Base-by-base conservation (phyloP, 176 grass and related monocot genomes). In the Oryza officinalis region DNA sequence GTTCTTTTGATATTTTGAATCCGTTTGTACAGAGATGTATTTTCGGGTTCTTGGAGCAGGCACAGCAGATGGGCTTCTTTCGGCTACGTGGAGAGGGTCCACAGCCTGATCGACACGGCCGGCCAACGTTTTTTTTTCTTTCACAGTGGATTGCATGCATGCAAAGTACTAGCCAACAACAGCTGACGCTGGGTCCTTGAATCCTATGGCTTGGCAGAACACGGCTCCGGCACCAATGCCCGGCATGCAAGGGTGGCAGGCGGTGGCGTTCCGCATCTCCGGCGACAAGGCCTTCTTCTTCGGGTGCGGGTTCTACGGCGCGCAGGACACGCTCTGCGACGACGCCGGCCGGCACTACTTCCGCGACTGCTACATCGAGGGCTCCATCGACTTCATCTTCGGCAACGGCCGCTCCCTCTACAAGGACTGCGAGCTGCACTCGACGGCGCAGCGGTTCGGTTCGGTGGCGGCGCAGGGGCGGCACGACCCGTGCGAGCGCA, bases 321-420 rank as follows among this genome's bases (percentile, higher is more conserved):
- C 96, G 27, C 96, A 98, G 91, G 96, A 98, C 91, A 98, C 96
- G 52, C 91, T 98, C 27, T 98, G 90, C 84, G 96, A 98, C 79
- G 93, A 98, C 79, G 82, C 91, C 5, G 96, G 93, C 5, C 78
- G 96, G 0, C 96, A 98, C 84, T 98, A 98, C 93, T 96, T 96
- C 93, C 92, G 92, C 80, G 93, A 94, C 80, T 94, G 96, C 89
- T 92, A 90, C 85, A 87, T 98, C 71, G 50, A 95, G 87, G 96
- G 96, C 60, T 96, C 96, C 80, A 96, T 98, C 85, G 96, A 98
- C 90, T 98, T 94, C 91, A 86, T 98, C 80, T 98, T 98, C 84
- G 96, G 96, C 77, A 95, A 98, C 65, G 96, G 91, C 12, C 92
- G 96, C 70, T 95, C 96, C 80, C 92, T 98, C 27, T 98, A 95